Conservation (phyloP, 345 rosid genomes). For the Moricandia arvensis region DNA sequence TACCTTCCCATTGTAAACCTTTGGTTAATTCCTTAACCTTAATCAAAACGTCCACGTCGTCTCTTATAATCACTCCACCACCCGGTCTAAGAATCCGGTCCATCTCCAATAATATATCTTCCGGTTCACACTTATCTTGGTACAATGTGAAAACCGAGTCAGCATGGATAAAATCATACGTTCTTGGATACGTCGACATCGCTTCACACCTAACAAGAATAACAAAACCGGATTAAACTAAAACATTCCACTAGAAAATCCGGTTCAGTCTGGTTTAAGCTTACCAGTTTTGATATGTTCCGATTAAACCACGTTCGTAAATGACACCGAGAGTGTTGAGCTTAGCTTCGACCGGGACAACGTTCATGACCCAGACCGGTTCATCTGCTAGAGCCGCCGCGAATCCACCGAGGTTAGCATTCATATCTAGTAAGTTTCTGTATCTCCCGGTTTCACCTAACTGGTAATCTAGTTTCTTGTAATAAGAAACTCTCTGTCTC, state of each 20-base stretch:
- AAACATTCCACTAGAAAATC: too few relatives aligned
- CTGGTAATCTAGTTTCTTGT: slow-evolving; percentile 66
- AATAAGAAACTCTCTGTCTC: slow-evolving; percentile 65
- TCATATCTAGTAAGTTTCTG: slow-evolving; percentile 88
- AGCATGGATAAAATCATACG: slow-evolving; percentile 86
- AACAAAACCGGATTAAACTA: slow-evolving; percentile 1
- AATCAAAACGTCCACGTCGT: slow-evolving; percentile 74
- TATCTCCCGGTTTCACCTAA: slow-evolving; percentile 66
- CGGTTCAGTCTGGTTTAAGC: too few relatives aligned
- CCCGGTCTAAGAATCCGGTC: slow-evolving; percentile 85
- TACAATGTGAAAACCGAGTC: slow-evolving; percentile 73
- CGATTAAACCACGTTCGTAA: slow-evolving; percentile 91
- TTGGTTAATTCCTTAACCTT: slow-evolving; percentile 58
- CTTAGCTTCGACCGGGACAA: slow-evolving; percentile 62
- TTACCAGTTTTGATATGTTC: slow-evolving; percentile 94
- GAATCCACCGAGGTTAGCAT: slow-evolving; percentile 73
- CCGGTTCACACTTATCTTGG: slow-evolving; percentile 69
- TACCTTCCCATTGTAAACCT: slow-evolving; percentile 75
- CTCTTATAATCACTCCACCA: slow-evolving; percentile 78
- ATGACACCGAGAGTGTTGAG: slow-evolving; percentile 75
- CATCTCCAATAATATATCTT: slow-evolving; percentile 78
- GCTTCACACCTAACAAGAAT: slow-evolving; percentile 50
- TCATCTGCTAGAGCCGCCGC: slow-evolving; percentile 76
- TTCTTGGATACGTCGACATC: slow-evolving; percentile 96
- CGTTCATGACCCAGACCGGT: slow-evolving; percentile 85